Conservation (phyloP, 768 basidiomycete genomes). For the Suillus decipiens region DNA sequence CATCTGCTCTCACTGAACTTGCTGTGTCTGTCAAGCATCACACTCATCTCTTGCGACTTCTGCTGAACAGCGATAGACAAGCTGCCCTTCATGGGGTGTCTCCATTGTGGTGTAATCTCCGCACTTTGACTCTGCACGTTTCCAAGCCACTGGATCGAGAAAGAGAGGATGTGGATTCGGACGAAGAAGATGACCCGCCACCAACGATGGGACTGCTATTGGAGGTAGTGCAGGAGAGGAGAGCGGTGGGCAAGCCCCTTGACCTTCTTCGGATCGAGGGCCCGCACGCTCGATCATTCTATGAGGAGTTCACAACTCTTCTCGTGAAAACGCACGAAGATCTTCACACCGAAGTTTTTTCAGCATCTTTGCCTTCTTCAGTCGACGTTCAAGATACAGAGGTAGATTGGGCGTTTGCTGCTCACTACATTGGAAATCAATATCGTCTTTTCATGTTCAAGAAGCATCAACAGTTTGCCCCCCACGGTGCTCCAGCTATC, state of each 20-base stretch:
- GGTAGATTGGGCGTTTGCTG: constrained; percentile 29
- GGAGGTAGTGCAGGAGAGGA: constrained; percentile 34
- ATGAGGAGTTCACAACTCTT: constrained; percentile 25
- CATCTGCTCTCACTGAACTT: constrained; percentile 37
- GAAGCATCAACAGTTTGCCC: constrained; percentile 30
- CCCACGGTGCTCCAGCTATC: constrained; percentile 13
- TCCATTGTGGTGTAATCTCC: constrained; percentile 34
- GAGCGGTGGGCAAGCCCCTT: constrained; percentile 30
- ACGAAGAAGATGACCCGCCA: constrained; percentile 34
- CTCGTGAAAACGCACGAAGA: constrained; percentile 30
- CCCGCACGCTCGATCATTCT: constrained; percentile 22
- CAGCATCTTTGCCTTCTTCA: constrained; percentile 14
- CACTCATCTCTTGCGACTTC: constrained; percentile 33
- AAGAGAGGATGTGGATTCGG: constrained; percentile 32
- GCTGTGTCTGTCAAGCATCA: constrained; percentile 35
- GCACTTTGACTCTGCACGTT: constrained; percentile 30
- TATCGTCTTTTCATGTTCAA: constrained; percentile 33
- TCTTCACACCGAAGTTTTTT: constrained; percentile 24
- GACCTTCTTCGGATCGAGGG: constrained; percentile 30
- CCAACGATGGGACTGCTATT: constrained; percentile 33
- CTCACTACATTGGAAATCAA: constrained; percentile 32
- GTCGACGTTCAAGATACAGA: constrained; percentile 23
- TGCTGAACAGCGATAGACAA: constrained; percentile 37
- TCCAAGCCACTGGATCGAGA: constrained; percentile 30
- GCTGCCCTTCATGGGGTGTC: constrained; percentile 33